Evolutionary conservation across 192 early-diverging fungal genomes (phyloP).

Genomic region (Linnemannia elongata): DNA sequence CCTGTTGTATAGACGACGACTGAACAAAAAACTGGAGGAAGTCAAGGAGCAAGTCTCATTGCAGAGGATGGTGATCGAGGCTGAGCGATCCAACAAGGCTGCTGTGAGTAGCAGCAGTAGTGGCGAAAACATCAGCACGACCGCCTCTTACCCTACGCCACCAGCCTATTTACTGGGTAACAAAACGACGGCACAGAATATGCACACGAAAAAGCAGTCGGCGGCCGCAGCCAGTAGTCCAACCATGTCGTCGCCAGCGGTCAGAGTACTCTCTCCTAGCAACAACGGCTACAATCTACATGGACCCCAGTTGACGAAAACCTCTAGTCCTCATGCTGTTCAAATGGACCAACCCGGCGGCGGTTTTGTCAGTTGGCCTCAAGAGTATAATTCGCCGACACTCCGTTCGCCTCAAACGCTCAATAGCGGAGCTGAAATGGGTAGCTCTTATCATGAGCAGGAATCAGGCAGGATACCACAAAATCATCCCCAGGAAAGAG

Average conservation of each 20-base stretch:
- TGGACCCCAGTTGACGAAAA: not conserved
- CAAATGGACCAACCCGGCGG: too few relatives aligned
- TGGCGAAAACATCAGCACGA: not conserved
- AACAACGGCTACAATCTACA: not conserved
- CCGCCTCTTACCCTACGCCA: not conserved
- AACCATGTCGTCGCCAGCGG: not conserved
- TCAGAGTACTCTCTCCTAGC: not conserved
- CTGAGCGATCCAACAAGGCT: constrained; percentile 1
- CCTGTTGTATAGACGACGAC: constrained; percentile 11
- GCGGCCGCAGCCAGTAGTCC: not conserved
- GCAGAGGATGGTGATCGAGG: constrained; percentile 21
- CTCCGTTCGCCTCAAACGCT: constrained; percentile 12
- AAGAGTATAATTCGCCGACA: constrained; percentile 10
- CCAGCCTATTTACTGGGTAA: not conserved
- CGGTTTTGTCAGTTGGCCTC: constrained; percentile 7
- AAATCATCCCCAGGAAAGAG: constrained; percentile 17
- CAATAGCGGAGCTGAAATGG: not conserved
- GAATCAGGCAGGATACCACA: constrained; percentile 7
- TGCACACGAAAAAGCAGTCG: not conserved
- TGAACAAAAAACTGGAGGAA: constrained; percentile 8
- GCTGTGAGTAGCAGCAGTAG: not conserved
- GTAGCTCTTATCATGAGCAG: not conserved
- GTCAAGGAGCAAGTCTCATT: not conserved
- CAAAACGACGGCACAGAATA: not conserved
- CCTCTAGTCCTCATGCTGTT: not conserved